A percentile compares a stretch with the other conserved stretches of the same genome.
These are phyloP conservation scores for Epichloe sibirici DNA, from an alignment of 2,329 filamentous ascomycete species.

Conservation along the genomic window DNA sequence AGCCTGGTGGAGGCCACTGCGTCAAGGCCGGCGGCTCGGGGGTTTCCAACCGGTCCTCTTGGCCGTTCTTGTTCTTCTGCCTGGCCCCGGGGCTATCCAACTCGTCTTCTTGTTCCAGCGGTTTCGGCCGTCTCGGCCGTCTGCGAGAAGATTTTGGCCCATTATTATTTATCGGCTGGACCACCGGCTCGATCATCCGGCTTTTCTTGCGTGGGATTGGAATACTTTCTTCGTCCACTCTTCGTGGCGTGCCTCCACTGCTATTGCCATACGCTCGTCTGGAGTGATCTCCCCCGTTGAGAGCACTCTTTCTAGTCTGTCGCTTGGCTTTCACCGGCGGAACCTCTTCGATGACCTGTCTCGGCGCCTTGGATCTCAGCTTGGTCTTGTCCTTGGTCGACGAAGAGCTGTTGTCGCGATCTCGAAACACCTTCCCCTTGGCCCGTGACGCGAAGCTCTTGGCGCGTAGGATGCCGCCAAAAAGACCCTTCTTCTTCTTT, in stretches of 20 bases:
- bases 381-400: not conserved
- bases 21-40: conserved; percentile 2
- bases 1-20: conserved; percentile 44
- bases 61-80: conserved; percentile 1
- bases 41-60: not conserved
- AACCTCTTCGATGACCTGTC: not conserved
- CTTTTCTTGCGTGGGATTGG: conserved; percentile 2
- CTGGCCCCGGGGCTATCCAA: not conserved
- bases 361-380: not conserved
- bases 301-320: not conserved
- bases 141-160: conserved; percentile 22
- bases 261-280: not conserved
- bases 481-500: conserved; percentile 33
- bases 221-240: not conserved
- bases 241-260: not conserved
- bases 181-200: not conserved
- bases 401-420: not conserved
- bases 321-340: not conserved
- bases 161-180: not conserved
- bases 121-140: conserved; percentile 28
- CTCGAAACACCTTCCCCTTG: conserved; percentile 5
- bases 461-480: conserved; percentile 36
- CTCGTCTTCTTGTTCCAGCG: conserved; percentile 12
- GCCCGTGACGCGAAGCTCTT: conserved; percentile 25
- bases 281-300: not conserved